Evolutionary conservation across 495 filamentous ascomycete species (phyloP), one percentile per base, ranked within the genome.

Genomic region (Poronia punctata): DNA sequence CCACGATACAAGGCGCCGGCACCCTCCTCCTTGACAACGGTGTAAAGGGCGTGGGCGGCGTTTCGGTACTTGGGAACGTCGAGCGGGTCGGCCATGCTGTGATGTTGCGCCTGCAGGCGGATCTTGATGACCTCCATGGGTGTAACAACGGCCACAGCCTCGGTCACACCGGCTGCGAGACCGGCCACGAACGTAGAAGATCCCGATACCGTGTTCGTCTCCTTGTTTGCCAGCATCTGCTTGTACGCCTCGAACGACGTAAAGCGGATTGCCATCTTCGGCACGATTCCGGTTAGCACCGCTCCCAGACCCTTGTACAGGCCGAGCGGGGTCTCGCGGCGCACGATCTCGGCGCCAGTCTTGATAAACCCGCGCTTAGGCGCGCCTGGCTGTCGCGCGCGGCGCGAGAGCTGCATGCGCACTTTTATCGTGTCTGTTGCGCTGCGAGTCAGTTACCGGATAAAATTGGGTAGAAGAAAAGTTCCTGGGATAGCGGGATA

Each of bases 71-170:
- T 94, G 50, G 88, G 88, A 1, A 90, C 57, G 60, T 94, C 88
- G 38, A 93, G 78, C 14, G 88, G 88, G 53, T 95, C 88, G 22
- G 88, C 83, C 78, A 96, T 85, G 48, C 62, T 83, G 75, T 98
- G 92, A 66, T 96, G 84, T 64, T 98, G 92, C 2, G 88, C 88
- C 74, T 98, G 92, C 50, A 98, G 76, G 25, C 92, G 82, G 59
- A 98, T 98, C 77, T 98, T 98, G 57, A 98, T 72, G 37, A 98
- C 92, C 56, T 98, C 92, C 92, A 98, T 98, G 3, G 92, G 92
- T 24, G 89, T 97, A 20, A 98, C 92, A 9, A 97, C 82, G 22
- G 83, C 83, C 20, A 98, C 89, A 40, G 92, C 92, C 71, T 98
- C 92, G 4, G 92, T 97, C 12, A 96, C 83, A 59, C 92, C 92